phyloP scores from a whole-genome alignment of 139 green algal species.

The Asterochloris erici region DNA sequence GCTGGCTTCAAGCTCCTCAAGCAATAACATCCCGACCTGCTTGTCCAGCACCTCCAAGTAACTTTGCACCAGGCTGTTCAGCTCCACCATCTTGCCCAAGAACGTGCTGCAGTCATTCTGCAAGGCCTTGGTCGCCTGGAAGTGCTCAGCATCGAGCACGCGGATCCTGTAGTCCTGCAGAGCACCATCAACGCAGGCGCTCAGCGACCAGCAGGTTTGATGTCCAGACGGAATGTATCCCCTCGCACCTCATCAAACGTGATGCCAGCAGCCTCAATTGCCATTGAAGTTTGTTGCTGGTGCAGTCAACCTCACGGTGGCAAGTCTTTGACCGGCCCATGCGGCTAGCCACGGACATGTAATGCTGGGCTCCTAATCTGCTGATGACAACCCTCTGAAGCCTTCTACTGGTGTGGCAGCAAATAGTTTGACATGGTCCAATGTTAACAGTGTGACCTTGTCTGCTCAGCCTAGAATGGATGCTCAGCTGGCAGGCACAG shows the following conservation, averaged over 20 bases:
- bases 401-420: neutral
- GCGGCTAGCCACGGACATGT: neutral
- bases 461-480: neutral
- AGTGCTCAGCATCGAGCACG: neutral
- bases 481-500: conserved; percentile 5
- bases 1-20: neutral
- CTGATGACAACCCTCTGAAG: neutral
- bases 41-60: conserved; percentile 8
- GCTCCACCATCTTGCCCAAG: neutral
- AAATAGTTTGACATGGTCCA: neutral
- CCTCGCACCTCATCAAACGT: conserved; percentile 3
- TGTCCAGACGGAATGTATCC: neutral
- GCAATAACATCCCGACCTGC: neutral
- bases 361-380: neutral
- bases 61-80: conserved; percentile 2
- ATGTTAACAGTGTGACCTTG: neutral
- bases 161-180: neutral
- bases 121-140: conserved; percentile 1
- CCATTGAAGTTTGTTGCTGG: neutral
- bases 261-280: neutral
- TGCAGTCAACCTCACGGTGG: neutral
- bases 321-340: no score
- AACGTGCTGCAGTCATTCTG: neutral
- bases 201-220: neutral
- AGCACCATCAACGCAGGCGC: neutral